Evolutionary conservation across 441 rosid species (phyloP).

Genomic region (Euphorbia corollata): DNA sequence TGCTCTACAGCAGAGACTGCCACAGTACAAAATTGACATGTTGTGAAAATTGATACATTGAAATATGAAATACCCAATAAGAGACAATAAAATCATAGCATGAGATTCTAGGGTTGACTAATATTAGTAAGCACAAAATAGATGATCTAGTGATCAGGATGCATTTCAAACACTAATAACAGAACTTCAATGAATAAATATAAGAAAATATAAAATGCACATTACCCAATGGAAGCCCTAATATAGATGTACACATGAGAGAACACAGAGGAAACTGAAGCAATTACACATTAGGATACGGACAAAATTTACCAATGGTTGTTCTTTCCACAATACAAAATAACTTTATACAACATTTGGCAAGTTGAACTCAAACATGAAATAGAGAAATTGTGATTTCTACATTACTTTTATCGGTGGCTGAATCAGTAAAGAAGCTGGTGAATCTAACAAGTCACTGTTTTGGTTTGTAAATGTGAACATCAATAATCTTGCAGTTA

Average conservation of each 20-base stretch:
- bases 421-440: background rate
- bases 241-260: background rate
- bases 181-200: background rate
- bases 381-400: constrained; percentile 1
- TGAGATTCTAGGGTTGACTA: background rate
- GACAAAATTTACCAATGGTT: background rate
- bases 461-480: background rate
- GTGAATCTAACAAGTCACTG: background rate
- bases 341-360: background rate
- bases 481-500: background rate
- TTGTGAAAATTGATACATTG: constrained; percentile 14
- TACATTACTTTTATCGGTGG: background rate
- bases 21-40: constrained; percentile 24
- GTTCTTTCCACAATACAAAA: background rate
- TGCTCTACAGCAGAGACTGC: constrained; percentile 99
- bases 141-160: background rate
- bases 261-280: constrained; percentile 4
- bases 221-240: background rate
- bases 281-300: background rate
- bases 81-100: background rate
- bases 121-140: background rate
- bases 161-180: background rate
- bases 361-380: background rate
- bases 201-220: background rate
- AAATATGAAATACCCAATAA: background rate